Conservation (phyloP, 2,329 filamentous ascomycete genomes). For the Elsinoe ampelina region DNA sequence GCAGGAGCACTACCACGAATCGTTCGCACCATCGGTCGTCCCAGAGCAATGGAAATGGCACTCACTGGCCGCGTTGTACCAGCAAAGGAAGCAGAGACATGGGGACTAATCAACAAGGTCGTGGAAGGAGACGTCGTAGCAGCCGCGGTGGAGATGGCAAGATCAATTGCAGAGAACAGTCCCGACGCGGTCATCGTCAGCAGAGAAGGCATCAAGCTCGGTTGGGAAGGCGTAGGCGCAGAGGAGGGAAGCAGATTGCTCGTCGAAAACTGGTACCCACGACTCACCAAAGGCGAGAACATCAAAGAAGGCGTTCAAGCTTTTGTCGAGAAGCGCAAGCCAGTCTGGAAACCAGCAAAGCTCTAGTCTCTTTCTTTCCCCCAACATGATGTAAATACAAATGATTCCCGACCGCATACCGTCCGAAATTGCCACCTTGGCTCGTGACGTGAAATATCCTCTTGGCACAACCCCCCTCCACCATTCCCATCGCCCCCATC, state of each 20-base stretch:
- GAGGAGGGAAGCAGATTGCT: slow-evolving; percentile 52
- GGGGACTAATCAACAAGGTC: slow-evolving; percentile 63
- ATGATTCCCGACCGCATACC: not conserved
- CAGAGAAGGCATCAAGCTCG: slow-evolving; percentile 59
- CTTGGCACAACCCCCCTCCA: not conserved
- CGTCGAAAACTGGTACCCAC: slow-evolving; percentile 48
- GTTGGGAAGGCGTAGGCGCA: slow-evolving; percentile 61
- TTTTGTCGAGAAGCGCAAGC: slow-evolving; percentile 67
- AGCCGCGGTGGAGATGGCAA: slow-evolving; percentile 54
- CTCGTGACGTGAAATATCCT: not conserved
- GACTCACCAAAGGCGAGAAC: slow-evolving; percentile 59
- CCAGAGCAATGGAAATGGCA: slow-evolving; percentile 62
- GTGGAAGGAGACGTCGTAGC: slow-evolving; percentile 44
- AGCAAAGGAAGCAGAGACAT: slow-evolving; percentile 51
- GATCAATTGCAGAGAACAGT: slow-evolving; percentile 49
- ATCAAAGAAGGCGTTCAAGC: slow-evolving; percentile 64
- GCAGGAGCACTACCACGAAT: slow-evolving; percentile 63
- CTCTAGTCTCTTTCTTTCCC: slow-evolving; percentile 16
- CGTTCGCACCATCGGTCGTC: slow-evolving; percentile 55
- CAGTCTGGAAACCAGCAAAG: slow-evolving; percentile 51
- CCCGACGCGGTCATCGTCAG: slow-evolving; percentile 70
- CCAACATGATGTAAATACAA: not conserved
- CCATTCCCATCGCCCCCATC: not conserved
- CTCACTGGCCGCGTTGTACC: slow-evolving; percentile 52
- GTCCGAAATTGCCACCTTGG: not conserved